phyloP scores from a whole-genome alignment of 2,329 filamentous ascomycete genomes.

The Colletotrichum destructivum region DNA sequence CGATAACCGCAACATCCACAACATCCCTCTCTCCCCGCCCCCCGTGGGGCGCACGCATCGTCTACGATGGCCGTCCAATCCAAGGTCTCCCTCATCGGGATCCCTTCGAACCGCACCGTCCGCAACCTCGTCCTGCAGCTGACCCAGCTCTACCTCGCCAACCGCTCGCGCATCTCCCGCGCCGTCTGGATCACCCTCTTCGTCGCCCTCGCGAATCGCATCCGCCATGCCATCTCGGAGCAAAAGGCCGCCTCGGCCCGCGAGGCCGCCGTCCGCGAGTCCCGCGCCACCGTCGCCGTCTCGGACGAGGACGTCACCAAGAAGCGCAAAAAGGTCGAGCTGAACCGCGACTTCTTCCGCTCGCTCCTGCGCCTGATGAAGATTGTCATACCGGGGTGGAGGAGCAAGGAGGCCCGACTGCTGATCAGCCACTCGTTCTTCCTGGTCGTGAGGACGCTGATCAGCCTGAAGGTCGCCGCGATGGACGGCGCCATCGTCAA shows the following conservation, averaged over 20 bases:
- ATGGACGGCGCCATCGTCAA: slow-evolving; percentile 96
- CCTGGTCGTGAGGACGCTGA: slow-evolving; percentile 88
- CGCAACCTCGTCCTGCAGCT: slow-evolving; percentile 77
- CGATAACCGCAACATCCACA: not conserved
- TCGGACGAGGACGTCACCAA: slow-evolving; percentile 55
- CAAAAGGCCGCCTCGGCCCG: slow-evolving; percentile 87
- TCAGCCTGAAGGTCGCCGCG: slow-evolving; percentile 95
- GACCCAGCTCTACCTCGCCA: slow-evolving; percentile 80
- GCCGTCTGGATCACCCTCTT: slow-evolving; percentile 87
- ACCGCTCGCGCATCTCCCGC: slow-evolving; percentile 87
- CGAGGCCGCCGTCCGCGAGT: slow-evolving; percentile 71
- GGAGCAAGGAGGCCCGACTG: slow-evolving; percentile 88
- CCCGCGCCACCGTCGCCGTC: slow-evolving; percentile 61
- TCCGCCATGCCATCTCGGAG: slow-evolving; percentile 92
- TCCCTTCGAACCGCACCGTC: slow-evolving; percentile 71
- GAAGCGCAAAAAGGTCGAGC: slow-evolving; percentile 85
- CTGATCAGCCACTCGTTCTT: slow-evolving; percentile 95
- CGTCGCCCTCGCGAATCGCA: slow-evolving; percentile 85
- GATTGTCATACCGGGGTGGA: slow-evolving; percentile 93
- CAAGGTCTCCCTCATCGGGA: slow-evolving; percentile 71
- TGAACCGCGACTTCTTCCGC: slow-evolving; percentile 87
- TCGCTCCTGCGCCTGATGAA: slow-evolving; percentile 83
- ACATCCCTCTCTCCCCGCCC: not conserved
- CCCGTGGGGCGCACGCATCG: slow-evolving; percentile 17
- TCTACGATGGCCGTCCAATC: slow-evolving; percentile 80